Base-by-base conservation (phyloP, 495 filamentous ascomycete species). In the Penicillium roqueforti region DNA sequence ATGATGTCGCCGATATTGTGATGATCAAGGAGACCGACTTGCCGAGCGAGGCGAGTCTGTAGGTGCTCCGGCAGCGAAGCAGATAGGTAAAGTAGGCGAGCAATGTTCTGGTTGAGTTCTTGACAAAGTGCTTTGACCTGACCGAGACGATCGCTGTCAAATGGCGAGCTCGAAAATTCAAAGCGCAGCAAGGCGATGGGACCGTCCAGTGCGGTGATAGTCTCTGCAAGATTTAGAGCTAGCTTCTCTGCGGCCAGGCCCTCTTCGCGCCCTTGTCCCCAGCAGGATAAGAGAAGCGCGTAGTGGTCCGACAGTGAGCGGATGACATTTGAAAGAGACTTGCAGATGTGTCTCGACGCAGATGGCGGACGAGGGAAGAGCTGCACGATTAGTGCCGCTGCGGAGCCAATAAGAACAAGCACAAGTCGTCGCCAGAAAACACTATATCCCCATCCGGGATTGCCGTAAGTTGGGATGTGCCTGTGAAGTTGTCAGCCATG, bases 351-450 rank as follows among this genome's bases (percentile, higher is more conserved):
- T 14, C 61, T 59, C 13, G 71, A 58, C 0, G 74, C 75, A 7
- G 74, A 76, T 4, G 73, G 72, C 3, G 75, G 75, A 7, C 64
- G 65, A 10, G 75, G 75, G 51, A 78, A 66, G 3, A 78, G 43
- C 41, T 75, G 73, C 0, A 77, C 65, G 34, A 78, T 65, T 10
- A 68, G 56, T 0, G 73, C 66, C 3, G 68, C 74, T 19, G 53
- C 63, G 6, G 70, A 57, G 25, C 75, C 75, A 19, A 78, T 62
- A 1, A 78, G 54, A 0, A 75, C 75, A 6, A 76, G 67, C 2
- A 72, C 42, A 4, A 77, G 57, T 38, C 75, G 72, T 22, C 73
- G 65, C 71, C 71, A 78, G 59, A 77, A 78, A 22, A 76, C 67
- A 48, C 34, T 68, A 39, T 76, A 78, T 7, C 75, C 75, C 19